Percentiles rank a stretch among this genome's conserved stretches.
Evolutionary conservation across 208 protist species (phyloP).

Genomic region (Phytomonas francai): DNA sequence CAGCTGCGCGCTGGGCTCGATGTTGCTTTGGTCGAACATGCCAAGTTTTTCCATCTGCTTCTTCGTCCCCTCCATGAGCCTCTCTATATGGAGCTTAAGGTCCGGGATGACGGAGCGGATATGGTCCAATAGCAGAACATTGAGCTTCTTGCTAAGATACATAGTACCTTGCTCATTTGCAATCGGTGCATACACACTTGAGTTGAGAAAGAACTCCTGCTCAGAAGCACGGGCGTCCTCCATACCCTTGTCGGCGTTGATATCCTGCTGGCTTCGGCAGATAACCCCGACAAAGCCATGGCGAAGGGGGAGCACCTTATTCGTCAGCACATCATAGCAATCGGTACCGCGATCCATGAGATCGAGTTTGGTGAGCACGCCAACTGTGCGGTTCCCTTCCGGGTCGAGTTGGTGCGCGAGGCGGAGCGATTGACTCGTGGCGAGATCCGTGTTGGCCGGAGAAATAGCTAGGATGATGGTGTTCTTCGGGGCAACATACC

Average conservation of each 20-base stretch:
- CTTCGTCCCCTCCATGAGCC: slow-evolving; percentile 74
- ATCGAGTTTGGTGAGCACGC: slow-evolving; percentile 99
- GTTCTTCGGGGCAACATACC: slow-evolving; percentile 95
- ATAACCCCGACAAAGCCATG: slow-evolving; percentile 98
- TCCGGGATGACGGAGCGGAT: slow-evolving; percentile 93
- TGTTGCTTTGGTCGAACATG: slow-evolving; percentile 76
- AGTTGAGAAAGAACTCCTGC: slow-evolving; percentile 89
- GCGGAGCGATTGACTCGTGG: slow-evolving; percentile 97
- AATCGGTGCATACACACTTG: slow-evolving; percentile 89
- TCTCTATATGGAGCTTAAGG: slow-evolving; percentile 87
- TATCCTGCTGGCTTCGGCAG: slow-evolving; percentile 97
- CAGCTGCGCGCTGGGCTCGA: slow-evolving; percentile 77
- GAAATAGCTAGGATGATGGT: slow-evolving; percentile 98
- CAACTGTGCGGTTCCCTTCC: slow-evolving; percentile 95
- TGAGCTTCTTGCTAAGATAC: slow-evolving; percentile 89
- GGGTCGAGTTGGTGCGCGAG: slow-evolving; percentile 96
- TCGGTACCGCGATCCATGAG: slow-evolving; percentile 98
- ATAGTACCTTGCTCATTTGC: slow-evolving; percentile 81
- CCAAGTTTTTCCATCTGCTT: slow-evolving; percentile 89
- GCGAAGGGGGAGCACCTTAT: slow-evolving; percentile 89
- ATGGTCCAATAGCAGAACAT: slow-evolving; percentile 92
- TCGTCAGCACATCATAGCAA: slow-evolving; percentile 93
- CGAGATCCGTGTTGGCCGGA: slow-evolving; percentile 98
- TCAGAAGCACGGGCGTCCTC: slow-evolving; percentile 82
- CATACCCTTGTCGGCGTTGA: slow-evolving; percentile 90